These are phyloP conservation scores for Phytophthora podocarpi DNA, from an alignment of 352 stramenopile species.

Conservation along the genomic window DNA sequence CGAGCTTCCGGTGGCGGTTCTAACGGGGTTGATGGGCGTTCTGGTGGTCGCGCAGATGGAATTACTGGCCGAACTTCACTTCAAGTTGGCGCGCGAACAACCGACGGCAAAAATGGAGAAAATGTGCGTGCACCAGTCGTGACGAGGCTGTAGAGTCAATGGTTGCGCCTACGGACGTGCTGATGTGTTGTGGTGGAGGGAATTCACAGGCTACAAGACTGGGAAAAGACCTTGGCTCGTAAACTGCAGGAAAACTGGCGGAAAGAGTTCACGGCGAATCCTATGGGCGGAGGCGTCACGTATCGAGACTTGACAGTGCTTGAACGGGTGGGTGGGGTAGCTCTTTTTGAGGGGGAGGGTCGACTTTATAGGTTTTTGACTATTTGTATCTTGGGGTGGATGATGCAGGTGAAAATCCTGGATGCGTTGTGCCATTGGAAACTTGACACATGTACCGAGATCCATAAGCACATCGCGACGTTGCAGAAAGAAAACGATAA, in stretches of 20 bases:
- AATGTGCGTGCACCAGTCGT: constrained; percentile 71
- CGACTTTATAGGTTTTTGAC: not conserved
- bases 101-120: constrained; percentile 76
- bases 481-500: constrained; percentile 71
- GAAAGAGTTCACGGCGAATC: constrained; percentile 67
- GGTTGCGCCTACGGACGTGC: constrained; percentile 9
- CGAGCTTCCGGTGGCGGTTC: not conserved
- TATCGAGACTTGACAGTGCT: constrained; percentile 69
- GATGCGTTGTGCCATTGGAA: constrained; percentile 87
- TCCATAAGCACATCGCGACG: constrained; percentile 71
- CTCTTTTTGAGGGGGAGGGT: not conserved
- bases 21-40: constrained; percentile 19
- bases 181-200: constrained; percentile 13
- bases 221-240: constrained; percentile 71
- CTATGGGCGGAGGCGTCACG: constrained; percentile 48
- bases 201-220: constrained; percentile 76
- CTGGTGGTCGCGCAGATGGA: constrained; percentile 47
- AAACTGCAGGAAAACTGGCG: constrained; percentile 85
- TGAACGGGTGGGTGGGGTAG: constrained; percentile 49
- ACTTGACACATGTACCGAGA: constrained; percentile 74
- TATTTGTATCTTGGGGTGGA: not conserved
- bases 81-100: constrained; percentile 79
- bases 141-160: constrained; percentile 10
- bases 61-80: constrained; percentile 81
- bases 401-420: constrained; percentile 68